Base-by-base conservation (phyloP, 2,329 filamentous ascomycete species). In the Nothophaeocryptopus gaeumannii region DNA sequence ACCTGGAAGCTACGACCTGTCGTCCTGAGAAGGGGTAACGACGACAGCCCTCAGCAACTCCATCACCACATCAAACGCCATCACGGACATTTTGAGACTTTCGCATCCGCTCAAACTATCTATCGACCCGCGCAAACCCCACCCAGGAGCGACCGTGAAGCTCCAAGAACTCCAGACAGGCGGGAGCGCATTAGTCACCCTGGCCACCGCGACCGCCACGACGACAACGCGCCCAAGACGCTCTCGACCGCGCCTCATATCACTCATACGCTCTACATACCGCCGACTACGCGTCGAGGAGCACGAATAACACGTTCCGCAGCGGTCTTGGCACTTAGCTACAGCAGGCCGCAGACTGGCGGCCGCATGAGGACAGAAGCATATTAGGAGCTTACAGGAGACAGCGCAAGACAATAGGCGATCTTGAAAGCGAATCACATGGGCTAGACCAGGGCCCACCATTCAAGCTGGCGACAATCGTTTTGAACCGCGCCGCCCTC, bases 401-500 rank as follows among this genome's bases (percentile, higher is more conserved):
- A 44, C 14, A 46, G 42, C 33, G 45, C 47, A 13, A 37, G n/a
- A 30, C 8, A 36, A 33, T 30, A 29, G 30, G 15, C 16, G 13
- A 45, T 26, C 39, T 20, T 11, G 26, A 39, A 35, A 26, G 20
- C 30, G n/a, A 30, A 47, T 56, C 53, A 53, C 49, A 60, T 60
- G 58, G 53, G 55, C 52, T 54, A 49, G 33, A 26, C 39, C 13
- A 37, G 13, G 35, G 35, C 52, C 51, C 45, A 39, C 26, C 36
- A 49, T 54, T 38, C 61, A 67, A 59, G 39, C 58, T 67, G 65
- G 65, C 65, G 56, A 67, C 65, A 47, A 56, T 67, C 36, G 59
- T 63, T 41, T 45, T 66, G 34, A 66, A 62, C 51, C 61, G 60
- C 50, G 47, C 60, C 48, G 58, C 62, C 58, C 60, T 60, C 44